Percentiles rank a stretch among this genome's conserved stretches.
Evolutionary conservation across 176 grass and related monocot genomes (phyloP).

Genomic region (Calamus simplicifolius): DNA sequence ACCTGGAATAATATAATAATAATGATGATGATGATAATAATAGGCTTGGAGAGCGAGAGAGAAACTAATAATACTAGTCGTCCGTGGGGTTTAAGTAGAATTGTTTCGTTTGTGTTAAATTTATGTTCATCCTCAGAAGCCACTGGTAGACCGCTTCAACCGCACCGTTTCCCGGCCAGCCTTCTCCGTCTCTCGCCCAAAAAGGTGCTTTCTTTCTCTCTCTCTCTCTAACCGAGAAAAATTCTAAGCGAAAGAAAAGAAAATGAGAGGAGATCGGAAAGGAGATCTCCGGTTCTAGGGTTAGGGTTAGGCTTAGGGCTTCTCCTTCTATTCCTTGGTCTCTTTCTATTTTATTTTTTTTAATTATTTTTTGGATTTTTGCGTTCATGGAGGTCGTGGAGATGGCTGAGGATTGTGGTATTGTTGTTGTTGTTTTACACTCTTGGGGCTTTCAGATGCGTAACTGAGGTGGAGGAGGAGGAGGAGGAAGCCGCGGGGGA

Average conservation of each 20-base stretch:
- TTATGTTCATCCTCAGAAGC: too few species aligned
- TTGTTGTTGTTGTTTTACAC: not conserved
- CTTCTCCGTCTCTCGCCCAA: too few species aligned
- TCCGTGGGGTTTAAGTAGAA: too few species aligned
- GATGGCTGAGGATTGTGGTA: not conserved
- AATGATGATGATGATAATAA: too few species aligned
- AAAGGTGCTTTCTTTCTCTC: not conserved
- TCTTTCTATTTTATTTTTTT: not conserved
- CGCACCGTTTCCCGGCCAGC: not conserved
- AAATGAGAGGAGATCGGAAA: not conserved
- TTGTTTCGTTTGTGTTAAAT: too few species aligned
- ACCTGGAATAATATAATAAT: too few species aligned
- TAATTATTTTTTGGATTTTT: too few species aligned
- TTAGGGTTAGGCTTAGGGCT: not conserved
- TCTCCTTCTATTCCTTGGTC: not conserved
- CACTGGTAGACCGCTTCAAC: conserved; percentile 4
- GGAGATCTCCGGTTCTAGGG: conserved; percentile 3
- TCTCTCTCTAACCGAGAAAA: not conserved
- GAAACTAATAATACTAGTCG: too few species aligned
- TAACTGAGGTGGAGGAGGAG: not conserved
- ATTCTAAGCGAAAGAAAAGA: not conserved
- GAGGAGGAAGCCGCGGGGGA: not conserved
- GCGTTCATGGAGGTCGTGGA: conserved; percentile 1
- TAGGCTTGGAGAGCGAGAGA: too few species aligned
- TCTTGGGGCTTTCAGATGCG: conserved; percentile 8